These are phyloP conservation scores for Colletotrichum filicis DNA, from an alignment of 2,329 filamentous ascomycete genomes.

Conservation along the genomic window DNA sequence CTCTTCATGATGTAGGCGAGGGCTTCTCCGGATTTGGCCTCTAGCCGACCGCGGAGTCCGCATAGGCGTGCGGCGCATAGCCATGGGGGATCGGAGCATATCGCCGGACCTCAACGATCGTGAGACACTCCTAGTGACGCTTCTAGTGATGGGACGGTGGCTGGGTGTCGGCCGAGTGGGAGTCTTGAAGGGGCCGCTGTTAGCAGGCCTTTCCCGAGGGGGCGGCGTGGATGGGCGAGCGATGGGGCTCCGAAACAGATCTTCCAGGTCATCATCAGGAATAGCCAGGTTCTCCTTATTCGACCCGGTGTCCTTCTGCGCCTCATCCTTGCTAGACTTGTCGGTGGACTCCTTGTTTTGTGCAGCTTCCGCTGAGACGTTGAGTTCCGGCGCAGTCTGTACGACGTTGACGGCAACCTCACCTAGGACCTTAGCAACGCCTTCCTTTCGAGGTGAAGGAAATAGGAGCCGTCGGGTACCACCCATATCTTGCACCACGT, in stretches of 20 bases:
- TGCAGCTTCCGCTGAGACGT: slow-evolving; percentile 45
- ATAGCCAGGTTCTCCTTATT: slow-evolving; percentile 64
- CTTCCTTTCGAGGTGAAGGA: slow-evolving; percentile 77
- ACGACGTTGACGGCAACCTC: slow-evolving; percentile 66
- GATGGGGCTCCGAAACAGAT: slow-evolving; percentile 72
- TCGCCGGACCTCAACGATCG: slow-evolving; percentile 62
- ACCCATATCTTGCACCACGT: slow-evolving; percentile 61
- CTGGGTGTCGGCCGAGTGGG: slow-evolving; percentile 71
- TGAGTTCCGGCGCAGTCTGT: slow-evolving; percentile 46
- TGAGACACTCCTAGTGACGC: slow-evolving; percentile 70
- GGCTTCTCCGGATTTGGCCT: slow-evolving; percentile 25
- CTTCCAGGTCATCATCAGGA: slow-evolving; percentile 66
- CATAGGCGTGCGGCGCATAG: slow-evolving; percentile 61
- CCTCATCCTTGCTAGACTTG: slow-evolving; percentile 44
- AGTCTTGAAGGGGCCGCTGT: slow-evolving; percentile 66
- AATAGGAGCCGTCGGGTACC: slow-evolving; percentile 78
- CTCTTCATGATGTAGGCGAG: slow-evolving; percentile 29
- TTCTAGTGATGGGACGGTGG: slow-evolving; percentile 70
- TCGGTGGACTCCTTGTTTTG: slow-evolving; percentile 47
- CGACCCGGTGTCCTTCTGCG: background rate
- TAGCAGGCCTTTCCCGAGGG: slow-evolving; percentile 58
- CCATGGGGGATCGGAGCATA: slow-evolving; percentile 55
- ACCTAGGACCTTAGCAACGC: slow-evolving; percentile 69
- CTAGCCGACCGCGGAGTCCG: slow-evolving; percentile 51
- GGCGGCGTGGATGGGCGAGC: slow-evolving; percentile 63